Percentiles rank a stretch among this genome's conserved stretches.
Evolutionary conservation across 768 basidiomycete genomes (phyloP).

Genomic region (Termitomyces sp.): DNA sequence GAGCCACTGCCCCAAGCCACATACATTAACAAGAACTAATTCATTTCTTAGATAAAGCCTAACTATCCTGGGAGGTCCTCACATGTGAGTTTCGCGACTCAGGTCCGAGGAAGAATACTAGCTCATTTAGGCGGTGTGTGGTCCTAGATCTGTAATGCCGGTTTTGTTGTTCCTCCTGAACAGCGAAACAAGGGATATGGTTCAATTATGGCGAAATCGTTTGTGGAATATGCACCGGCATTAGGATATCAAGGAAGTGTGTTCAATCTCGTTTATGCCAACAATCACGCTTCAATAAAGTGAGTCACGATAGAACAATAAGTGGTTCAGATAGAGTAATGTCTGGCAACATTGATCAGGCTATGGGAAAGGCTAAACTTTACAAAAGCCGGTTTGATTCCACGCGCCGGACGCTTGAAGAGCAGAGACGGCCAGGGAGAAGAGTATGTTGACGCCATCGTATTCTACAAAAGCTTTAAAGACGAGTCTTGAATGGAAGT

Average conservation of each 20-base stretch:
- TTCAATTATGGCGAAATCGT: slow-evolving; percentile 66
- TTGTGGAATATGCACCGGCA: slow-evolving; percentile 72
- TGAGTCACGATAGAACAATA: slow-evolving; percentile 22
- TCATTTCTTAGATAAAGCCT: slow-evolving; percentile 54
- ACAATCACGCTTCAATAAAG: slow-evolving; percentile 73
- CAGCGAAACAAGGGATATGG: slow-evolving; percentile 69
- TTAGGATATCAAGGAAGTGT: slow-evolving; percentile 76
- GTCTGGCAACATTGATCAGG: slow-evolving; percentile 16
- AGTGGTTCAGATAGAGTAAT: not conserved
- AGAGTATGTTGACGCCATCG: slow-evolving; percentile 85
- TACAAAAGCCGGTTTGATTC: slow-evolving; percentile 70
- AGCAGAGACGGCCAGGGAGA: slow-evolving; percentile 66
- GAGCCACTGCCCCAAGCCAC: slow-evolving; percentile 17
- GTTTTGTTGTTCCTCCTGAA: slow-evolving; percentile 69
- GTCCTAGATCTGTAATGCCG: slow-evolving; percentile 78
- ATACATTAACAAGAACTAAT: not conserved
- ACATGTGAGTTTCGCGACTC: slow-evolving; percentile 54
- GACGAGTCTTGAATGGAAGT: slow-evolving; percentile 17
- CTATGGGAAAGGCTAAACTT: slow-evolving; percentile 87
- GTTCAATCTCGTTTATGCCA: slow-evolving; percentile 89
- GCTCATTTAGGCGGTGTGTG: not conserved
- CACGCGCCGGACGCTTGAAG: slow-evolving; percentile 66
- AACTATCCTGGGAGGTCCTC: slow-evolving; percentile 90
- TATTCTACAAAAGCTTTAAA: slow-evolving; percentile 76
- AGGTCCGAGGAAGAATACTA: not conserved